Evolutionary conservation across 2,329 filamentous ascomycete genomes (phyloP).

Genomic region (Phaeoacremonium minimum): DNA sequence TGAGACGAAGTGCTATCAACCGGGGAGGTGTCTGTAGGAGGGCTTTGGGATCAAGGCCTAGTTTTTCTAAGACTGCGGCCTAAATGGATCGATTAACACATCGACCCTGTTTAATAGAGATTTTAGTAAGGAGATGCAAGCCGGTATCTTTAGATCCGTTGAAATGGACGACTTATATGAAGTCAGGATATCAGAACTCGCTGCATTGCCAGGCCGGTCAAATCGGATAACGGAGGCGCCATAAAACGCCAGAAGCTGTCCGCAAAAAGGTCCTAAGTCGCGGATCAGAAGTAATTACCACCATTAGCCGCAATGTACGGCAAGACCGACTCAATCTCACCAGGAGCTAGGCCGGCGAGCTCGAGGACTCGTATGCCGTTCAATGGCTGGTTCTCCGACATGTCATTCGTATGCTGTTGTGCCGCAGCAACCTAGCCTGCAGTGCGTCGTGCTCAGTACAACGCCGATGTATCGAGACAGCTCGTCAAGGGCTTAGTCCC

Average conservation of each 20-base stretch:
- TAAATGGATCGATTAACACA: slow-evolving; percentile 88
- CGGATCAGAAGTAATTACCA: no score
- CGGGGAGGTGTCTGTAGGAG: slow-evolving; percentile 66
- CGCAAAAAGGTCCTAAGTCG: slow-evolving; percentile 77
- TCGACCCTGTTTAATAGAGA: slow-evolving; percentile 62
- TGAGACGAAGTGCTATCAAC: slow-evolving; percentile 80
- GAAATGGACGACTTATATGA: slow-evolving; percentile 77
- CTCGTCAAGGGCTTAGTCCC: no score
- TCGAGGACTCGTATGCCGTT: slow-evolving; percentile 53
- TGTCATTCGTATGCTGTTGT: no score
- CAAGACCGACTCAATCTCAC: no score
- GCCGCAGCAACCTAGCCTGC: no score
- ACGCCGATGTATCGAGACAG: no score
- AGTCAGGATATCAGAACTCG: slow-evolving; percentile 72
- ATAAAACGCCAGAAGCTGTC: slow-evolving; percentile 83
- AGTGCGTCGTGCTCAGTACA: no score
- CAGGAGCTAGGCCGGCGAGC: slow-evolving; percentile 59
- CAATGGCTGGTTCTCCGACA: slow-evolving; percentile 35
- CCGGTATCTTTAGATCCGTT: slow-evolving; percentile 68
- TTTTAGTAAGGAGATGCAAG: slow-evolving; percentile 63
- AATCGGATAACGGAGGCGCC: slow-evolving; percentile 85
- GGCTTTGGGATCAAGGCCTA: slow-evolving; percentile 69
- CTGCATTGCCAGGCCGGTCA: slow-evolving; percentile 55
- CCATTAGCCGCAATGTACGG: no score
- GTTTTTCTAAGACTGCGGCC: slow-evolving; percentile 82